phyloP scores from a whole-genome alignment of 2,329 filamentous ascomycete species.

The Microascus cirrosus region DNA sequence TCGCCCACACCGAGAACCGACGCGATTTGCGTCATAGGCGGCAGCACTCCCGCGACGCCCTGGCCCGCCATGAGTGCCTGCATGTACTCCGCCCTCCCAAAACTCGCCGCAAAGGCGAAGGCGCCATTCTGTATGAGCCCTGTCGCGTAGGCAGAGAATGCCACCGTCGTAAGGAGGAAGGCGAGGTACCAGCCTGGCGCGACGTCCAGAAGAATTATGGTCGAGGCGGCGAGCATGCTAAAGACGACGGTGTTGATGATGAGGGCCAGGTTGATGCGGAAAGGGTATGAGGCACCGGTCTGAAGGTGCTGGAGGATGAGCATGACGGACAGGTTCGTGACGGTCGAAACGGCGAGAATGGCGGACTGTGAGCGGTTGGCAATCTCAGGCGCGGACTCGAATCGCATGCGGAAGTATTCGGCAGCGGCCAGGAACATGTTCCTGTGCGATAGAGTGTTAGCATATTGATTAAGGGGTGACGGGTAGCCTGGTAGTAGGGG shows the following conservation, averaged over 20 bases:
- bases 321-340: constrained; percentile 70
- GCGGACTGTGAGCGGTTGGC: constrained; percentile 78
- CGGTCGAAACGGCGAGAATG: constrained; percentile 75
- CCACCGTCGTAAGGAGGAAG: constrained; percentile 76
- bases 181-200: constrained; percentile 59
- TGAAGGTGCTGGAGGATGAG: constrained; percentile 72
- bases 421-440: constrained; percentile 97
- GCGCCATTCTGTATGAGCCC: constrained; percentile 88
- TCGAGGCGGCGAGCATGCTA: constrained; percentile 68
- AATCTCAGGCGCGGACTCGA: constrained; percentile 59
- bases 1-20: constrained; percentile 60
- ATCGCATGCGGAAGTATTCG: constrained; percentile 82
- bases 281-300: constrained; percentile 73
- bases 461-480: background rate
- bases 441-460: constrained; percentile 36
- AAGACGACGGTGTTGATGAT: constrained; percentile 70
- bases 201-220: constrained; percentile 51
- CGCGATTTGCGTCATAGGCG: constrained; percentile 75
- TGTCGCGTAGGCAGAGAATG: constrained; percentile 65
- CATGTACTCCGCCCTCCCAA: constrained; percentile 78
- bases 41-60: constrained; percentile 81
- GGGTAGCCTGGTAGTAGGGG: background rate
- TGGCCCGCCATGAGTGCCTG: constrained; percentile 96
- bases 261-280: constrained; percentile 70
- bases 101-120: constrained; percentile 82